These are phyloP conservation scores for Cercospora brassicicola DNA, from an alignment of 2,329 filamentous ascomycete species.

Conservation along the genomic window DNA sequence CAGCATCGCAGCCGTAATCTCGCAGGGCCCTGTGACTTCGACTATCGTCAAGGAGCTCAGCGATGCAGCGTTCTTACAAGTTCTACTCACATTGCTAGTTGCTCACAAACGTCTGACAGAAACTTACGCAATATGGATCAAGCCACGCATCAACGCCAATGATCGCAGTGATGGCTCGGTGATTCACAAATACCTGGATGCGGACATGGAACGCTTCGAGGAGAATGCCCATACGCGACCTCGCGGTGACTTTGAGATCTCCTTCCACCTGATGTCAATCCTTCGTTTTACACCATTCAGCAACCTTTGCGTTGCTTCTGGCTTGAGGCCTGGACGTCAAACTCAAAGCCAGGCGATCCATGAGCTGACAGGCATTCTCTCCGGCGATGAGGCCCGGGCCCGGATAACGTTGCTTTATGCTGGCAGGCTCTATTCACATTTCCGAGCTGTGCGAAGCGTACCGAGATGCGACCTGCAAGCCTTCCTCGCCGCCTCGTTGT, in stretches of 20 bases:
- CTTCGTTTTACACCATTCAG: slow-evolving; percentile 12
- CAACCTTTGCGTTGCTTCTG: background rate
- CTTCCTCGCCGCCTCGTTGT: slow-evolving; percentile 8
- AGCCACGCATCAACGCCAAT: slow-evolving; percentile 3
- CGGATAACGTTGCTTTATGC: slow-evolving; percentile 9
- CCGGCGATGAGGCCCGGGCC: background rate
- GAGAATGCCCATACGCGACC: slow-evolving; percentile 1
- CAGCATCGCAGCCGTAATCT: slow-evolving; percentile 7
- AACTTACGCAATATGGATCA: slow-evolving; percentile 10
- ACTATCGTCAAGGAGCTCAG: slow-evolving; percentile 8
- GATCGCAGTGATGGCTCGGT: slow-evolving; percentile 6
- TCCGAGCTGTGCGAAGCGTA: background rate
- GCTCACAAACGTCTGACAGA: slow-evolving; percentile 6
- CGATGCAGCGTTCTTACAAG: slow-evolving; percentile 3
- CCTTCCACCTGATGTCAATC: slow-evolving; percentile 8
- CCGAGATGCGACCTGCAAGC: slow-evolving; percentile 10
- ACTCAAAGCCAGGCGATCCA: background rate
- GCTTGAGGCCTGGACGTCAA: background rate
- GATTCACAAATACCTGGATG: slow-evolving; percentile 10
- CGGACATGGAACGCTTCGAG: slow-evolving; percentile 13
- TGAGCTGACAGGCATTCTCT: background rate
- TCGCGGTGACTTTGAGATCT: slow-evolving; percentile 2
- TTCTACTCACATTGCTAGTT: slow-evolving; percentile 11
- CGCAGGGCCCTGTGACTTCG: background rate
- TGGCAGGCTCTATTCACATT: slow-evolving; percentile 6